Base-by-base conservation (phyloP, 2,329 filamentous ascomycete genomes). In the Purpureocillium lavendulum region DNA sequence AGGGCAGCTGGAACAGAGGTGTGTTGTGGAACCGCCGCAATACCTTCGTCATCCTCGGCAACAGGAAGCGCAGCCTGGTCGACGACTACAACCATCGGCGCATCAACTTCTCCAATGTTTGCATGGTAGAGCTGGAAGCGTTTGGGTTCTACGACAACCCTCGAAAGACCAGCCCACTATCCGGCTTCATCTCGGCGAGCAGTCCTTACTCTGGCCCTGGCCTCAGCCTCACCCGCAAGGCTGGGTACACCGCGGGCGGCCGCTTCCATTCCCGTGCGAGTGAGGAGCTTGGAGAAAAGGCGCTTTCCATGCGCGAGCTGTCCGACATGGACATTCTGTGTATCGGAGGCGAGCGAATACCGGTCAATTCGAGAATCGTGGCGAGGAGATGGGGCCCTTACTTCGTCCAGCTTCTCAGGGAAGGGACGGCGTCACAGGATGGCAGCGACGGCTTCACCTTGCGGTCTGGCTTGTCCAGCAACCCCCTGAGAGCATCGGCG, bases 91-190 rank as follows among this genome's bases (percentile, higher is more conserved):
- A 97, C 57, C 92, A 97, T 55, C 84, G 92, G 10, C 83, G 92
- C 18, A 94, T 98, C 62, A 98, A 98, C 61, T 98, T 97, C 58
- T 86, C 85, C 9, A 94, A 98, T 55, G 80, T 97, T 21, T 97
- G 92, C 60, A 84, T 97, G 73, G 90, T 98, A 8, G 92, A 98
- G 61, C 71, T 98, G 10, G 92, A 98, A 58, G 89, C 92, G 0
- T 98, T 97, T 66, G 92, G 92, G 1, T 80, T 98, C 33, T 97
- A 96, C 59, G 90, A 97, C 57, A 98, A 97, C 58, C 89, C 92
- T 10, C 79, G 89, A 47, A 84, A 82, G 57, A 78, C 73, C 1
- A 70, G 77, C 4, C 85, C 90, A 1, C 80, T 87, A 51, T 94
- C 88, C 1, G 84, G 81, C 9, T 96, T 92, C 58, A 72, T 83